Conservation (phyloP, 352 stramenopile species). For the Globisporangium canariense region DNA sequence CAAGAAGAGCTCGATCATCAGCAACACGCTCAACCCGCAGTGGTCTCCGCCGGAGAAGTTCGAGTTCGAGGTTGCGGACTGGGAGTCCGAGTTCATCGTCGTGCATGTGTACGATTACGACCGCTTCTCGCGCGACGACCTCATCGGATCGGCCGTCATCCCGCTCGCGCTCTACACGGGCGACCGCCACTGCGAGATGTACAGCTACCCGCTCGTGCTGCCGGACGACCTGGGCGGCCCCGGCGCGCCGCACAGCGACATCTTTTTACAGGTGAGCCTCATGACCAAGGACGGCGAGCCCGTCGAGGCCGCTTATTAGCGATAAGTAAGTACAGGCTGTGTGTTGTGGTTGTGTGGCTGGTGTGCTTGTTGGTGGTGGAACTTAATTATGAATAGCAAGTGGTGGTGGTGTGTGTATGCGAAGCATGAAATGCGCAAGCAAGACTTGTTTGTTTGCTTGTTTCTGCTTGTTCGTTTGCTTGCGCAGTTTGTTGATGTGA, state of each 20-base stretch:
- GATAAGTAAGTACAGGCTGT: background rate
- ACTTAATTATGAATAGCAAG: slow-evolving; percentile 3
- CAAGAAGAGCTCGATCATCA: slow-evolving; percentile 65
- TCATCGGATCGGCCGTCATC: slow-evolving; percentile 69
- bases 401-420: background rate
- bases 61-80: slow-evolving; percentile 59
- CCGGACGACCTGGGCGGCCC: slow-evolving; percentile 47
- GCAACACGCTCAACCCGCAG: slow-evolving; percentile 60
- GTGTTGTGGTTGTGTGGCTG: background rate
- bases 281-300: slow-evolving; percentile 43
- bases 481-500: no score
- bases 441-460: background rate
- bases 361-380: background rate
- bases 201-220: slow-evolving; percentile 69
- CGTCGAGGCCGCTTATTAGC: slow-evolving; percentile 33
- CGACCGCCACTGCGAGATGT: slow-evolving; percentile 54
- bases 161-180: slow-evolving; percentile 59
- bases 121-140: slow-evolving; percentile 56
- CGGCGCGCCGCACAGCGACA: slow-evolving; percentile 43
- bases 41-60: slow-evolving; percentile 76
- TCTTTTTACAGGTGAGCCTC: slow-evolving; percentile 66
- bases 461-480: background rate
- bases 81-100: slow-evolving; percentile 60
- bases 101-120: slow-evolving; percentile 77
- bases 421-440: background rate